Conservation (phyloP, 805 yeast species). For the Torulaspora quercuum region DNA sequence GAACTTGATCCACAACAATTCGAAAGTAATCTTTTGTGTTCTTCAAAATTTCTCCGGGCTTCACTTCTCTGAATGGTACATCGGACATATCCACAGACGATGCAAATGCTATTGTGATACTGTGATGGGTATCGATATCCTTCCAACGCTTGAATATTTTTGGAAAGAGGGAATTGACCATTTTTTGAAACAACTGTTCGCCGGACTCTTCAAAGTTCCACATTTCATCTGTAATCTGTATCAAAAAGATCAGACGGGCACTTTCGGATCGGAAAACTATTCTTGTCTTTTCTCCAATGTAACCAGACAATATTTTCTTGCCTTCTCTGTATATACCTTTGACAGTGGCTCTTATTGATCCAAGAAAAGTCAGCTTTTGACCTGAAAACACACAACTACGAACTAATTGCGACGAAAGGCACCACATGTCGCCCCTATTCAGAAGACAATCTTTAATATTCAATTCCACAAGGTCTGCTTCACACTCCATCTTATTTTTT, state of each 20-base stretch:
- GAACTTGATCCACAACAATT: conserved; percentile 93
- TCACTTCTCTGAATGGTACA: conserved; percentile 53
- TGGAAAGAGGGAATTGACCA: conserved; percentile 90
- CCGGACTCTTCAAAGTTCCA: conserved; percentile 98
- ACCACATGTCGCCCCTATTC: conserved; percentile 93
- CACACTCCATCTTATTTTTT: conserved; percentile 47
- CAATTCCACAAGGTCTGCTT: conserved; percentile 78
- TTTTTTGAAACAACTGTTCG: conserved; percentile 86
- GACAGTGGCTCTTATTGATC: conserved; percentile 60
- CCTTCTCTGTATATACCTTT: conserved; percentile 64
- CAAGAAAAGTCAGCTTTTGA: conserved; percentile 61
- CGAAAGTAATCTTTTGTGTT: conserved; percentile 77
- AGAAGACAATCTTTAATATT: conserved; percentile 75
- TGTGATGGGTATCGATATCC: conserved; percentile 80
- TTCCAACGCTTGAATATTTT: conserved; percentile 86
- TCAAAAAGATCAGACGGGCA: conserved; percentile 73
- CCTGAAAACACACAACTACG: conserved; percentile 63
- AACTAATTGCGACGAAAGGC: conserved; percentile 57
- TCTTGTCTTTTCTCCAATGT: conserved; percentile 68
- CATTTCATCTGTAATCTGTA: conserved; percentile 93
- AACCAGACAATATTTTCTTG: conserved; percentile 67
- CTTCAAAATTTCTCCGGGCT: conserved; percentile 67
- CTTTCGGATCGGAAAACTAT: conserved; percentile 88
- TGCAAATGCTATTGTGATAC: conserved; percentile 87
- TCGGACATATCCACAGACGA: conserved; percentile 57